These are phyloP conservation scores for Huntiella moniliformis DNA, from an alignment of 2,329 filamentous ascomycete genomes.

Conservation along the genomic window DNA sequence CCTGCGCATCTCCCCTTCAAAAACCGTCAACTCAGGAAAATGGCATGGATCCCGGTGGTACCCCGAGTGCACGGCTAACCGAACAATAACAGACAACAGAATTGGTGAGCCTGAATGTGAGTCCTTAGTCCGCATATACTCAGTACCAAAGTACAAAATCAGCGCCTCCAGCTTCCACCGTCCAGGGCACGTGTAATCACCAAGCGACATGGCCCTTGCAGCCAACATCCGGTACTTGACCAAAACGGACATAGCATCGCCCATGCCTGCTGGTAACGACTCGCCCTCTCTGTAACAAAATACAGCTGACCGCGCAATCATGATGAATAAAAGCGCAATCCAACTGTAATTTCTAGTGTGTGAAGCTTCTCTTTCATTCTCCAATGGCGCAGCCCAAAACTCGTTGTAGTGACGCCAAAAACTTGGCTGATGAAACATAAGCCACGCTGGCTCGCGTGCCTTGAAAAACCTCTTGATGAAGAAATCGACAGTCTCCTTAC, in stretches of 20 bases:
- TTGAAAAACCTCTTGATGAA: slow-evolving; percentile 17
- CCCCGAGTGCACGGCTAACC: slow-evolving; percentile 35
- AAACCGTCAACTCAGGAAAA: slow-evolving; percentile 27
- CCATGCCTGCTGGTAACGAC: slow-evolving; percentile 13
- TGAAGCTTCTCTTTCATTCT: slow-evolving; percentile 8
- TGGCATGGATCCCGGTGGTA: slow-evolving; percentile 36
- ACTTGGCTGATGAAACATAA: slow-evolving; percentile 17
- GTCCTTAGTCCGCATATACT: slow-evolving; percentile 16
- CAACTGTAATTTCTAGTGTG: slow-evolving; percentile 14
- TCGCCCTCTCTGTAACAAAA: slow-evolving; percentile 14
- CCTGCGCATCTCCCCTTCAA: slow-evolving; percentile 33
- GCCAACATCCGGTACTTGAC: slow-evolving; percentile 15
- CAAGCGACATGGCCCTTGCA: slow-evolving; percentile 17
- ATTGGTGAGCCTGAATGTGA: slow-evolving; percentile 16
- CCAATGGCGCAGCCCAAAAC: slow-evolving; percentile 16
- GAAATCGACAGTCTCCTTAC: slow-evolving; percentile 14
- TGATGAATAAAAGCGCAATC: slow-evolving; percentile 18
- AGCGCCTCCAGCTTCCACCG: slow-evolving; percentile 15
- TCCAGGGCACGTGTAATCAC: slow-evolving; percentile 17
- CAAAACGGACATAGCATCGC: slow-evolving; percentile 12
- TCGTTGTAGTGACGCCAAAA: slow-evolving; percentile 16
- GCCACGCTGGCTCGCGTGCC: slow-evolving; percentile 16
- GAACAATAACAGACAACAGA: slow-evolving; percentile 16
- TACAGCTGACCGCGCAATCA: slow-evolving; percentile 17
- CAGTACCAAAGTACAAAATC: slow-evolving; percentile 16